Evolutionary conservation across 768 basidiomycete species (phyloP).

Genomic region (Boletus rex-veris): DNA sequence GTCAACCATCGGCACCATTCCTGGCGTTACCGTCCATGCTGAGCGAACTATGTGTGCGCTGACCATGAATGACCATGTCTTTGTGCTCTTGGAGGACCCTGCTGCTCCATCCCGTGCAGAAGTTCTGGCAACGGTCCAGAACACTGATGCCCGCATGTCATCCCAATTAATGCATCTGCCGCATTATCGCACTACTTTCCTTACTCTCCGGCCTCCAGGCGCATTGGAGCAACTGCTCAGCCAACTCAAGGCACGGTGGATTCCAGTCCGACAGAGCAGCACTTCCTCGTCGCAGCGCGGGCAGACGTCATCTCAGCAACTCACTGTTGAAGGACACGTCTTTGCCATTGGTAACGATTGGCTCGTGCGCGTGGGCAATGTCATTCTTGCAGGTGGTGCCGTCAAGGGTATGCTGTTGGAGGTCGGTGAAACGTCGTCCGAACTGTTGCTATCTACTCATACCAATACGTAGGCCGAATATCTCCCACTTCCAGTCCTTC

Average conservation of each 20-base stretch:
- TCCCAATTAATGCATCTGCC: slow-evolving; percentile 30
- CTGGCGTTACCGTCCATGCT: slow-evolving; percentile 45
- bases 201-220: slow-evolving; percentile 70
- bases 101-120: slow-evolving; percentile 66
- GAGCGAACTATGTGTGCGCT: slow-evolving; percentile 75
- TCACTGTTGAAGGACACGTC: slow-evolving; percentile 71
- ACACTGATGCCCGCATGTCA: slow-evolving; percentile 10
- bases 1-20: slow-evolving; percentile 60
- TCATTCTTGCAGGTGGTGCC: slow-evolving; percentile 68
- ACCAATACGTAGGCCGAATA: slow-evolving; percentile 65
- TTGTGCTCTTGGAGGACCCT: slow-evolving; percentile 76
- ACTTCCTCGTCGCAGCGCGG: slow-evolving; percentile 39
- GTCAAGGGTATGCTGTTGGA: slow-evolving; percentile 84
- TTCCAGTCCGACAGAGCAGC: slow-evolving; percentile 56
- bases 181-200: slow-evolving; percentile 74
- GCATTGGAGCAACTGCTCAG: slow-evolving; percentile 71
- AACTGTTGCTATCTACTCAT: slow-evolving; percentile 1
- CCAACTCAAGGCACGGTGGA: slow-evolving; percentile 75
- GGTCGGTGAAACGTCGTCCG: slow-evolving; percentile 37
- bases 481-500: slow-evolving; percentile 68
- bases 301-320: slow-evolving; percentile 55
- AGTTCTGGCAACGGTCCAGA: slow-evolving; percentile 33
- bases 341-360: slow-evolving; percentile 79
- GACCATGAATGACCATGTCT: slow-evolving; percentile 78
- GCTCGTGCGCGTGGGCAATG: slow-evolving; percentile 77